Base-by-base conservation (phyloP, 106 monocot genomes). In the Dendrobium huoshanense region DNA sequence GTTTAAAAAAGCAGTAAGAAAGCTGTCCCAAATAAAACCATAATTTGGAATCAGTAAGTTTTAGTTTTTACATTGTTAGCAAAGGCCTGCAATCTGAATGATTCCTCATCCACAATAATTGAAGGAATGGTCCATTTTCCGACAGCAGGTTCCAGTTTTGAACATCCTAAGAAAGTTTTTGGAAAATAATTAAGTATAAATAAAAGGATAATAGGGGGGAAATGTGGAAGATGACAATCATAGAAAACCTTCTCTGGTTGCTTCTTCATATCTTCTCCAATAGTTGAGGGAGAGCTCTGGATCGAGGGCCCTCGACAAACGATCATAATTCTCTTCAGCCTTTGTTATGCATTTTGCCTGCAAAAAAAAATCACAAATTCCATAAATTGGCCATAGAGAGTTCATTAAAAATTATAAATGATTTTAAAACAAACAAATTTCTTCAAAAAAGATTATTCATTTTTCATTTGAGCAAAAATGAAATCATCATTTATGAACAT, bases 81-180 rank as follows among this genome's bases (percentile, higher is more conserved):
- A n/a, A 9, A 24, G 9, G 59, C 82, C 73, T 79, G 78, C 47
- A 77, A 78, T 72, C 96, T 80, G 79, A 86, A 96, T 17, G 83
- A 81, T 72, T 92, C 94, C 87, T 96, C 96, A 74, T 94, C 87
- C 19, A 77, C 79, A 76, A 96, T 90, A 7, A 96, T 45, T 79
- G 83, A 75, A 77, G 93, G 96, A 67, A 96, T 91, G 78, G 54
- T 91, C 96, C 96, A 94, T 72, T 86, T 90, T 77, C 96, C 96
- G 29, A 89, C 81, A 43, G 86, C 72, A 90, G 94, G 81, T 15
- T 77, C 87, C 40, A 81, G 84, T 47, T 65, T 81, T 7, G 68
- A 43, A 4, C 93, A 91, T 41, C 95, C 95, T 93, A 79, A 54
- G 51, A 40, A 25, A 61, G 17, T 82, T 59, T 74, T 29, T 43